Evolutionary conservation across 140 eudicot species (phyloP).

Genomic region (Stevia rebaudiana): DNA sequence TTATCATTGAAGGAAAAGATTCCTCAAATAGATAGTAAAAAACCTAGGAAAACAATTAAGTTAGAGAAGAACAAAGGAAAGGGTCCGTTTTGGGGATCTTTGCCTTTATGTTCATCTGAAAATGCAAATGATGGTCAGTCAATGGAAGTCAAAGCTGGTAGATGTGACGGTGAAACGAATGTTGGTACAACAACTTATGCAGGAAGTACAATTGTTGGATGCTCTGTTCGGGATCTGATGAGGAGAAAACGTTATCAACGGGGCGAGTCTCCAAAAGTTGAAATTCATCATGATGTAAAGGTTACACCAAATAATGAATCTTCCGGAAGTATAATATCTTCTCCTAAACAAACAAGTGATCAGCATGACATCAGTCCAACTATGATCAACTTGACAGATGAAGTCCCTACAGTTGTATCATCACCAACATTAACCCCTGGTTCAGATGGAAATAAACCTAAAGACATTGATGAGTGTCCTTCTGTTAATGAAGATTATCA

Average conservation of each 20-base stretch:
- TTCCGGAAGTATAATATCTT: constrained; percentile 9
- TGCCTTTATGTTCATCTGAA: constrained; percentile 41
- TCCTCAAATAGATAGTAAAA: constrained; percentile 49
- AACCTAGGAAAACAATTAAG: constrained; percentile 31
- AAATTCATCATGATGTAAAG: constrained; percentile 20
- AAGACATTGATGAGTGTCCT: constrained; percentile 29
- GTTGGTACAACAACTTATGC: constrained; percentile 21
- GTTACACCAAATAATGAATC: constrained; percentile 17
- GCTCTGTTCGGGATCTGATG: constrained; percentile 94
- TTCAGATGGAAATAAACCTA: constrained; percentile 18
- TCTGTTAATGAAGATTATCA: constrained; percentile 27
- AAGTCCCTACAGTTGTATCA: constrained; percentile 20
- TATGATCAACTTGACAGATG: constrained; percentile 23
- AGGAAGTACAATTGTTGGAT: constrained; percentile 37
- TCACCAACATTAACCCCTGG: constrained; percentile 18
- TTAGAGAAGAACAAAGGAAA: constrained; percentile 35
- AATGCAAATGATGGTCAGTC: constrained; percentile 28
- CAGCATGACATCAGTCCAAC: constrained; percentile 20
- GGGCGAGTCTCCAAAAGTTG: constrained; percentile 35
- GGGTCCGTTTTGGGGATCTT: constrained; percentile 47
- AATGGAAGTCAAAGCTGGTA: constrained; percentile 16
- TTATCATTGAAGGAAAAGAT: constrained; percentile 28
- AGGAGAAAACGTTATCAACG: constrained; percentile 68
- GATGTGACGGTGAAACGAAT: constrained; percentile 11
- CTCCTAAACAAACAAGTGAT: constrained; percentile 24